Evolutionary conservation across 176 grass and related monocot species (phyloP).

Genomic region (Musa acuminata): DNA sequence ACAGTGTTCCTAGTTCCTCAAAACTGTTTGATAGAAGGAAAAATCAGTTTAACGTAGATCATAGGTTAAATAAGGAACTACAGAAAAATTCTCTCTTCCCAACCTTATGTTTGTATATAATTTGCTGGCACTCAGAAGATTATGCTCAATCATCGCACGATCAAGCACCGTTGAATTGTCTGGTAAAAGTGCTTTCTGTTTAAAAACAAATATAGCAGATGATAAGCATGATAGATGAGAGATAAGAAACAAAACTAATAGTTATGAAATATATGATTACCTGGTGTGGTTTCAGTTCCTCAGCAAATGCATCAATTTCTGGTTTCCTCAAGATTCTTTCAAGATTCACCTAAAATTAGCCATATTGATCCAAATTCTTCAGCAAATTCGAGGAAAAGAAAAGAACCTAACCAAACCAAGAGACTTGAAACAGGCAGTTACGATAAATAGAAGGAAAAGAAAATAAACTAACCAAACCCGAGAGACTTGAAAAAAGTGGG

Average conservation of each 20-base stretch:
- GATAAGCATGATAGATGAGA: neutral
- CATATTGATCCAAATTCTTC: neutral
- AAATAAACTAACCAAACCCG: neutral
- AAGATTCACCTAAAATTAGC: conserved; percentile 71
- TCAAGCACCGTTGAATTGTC: conserved; percentile 95
- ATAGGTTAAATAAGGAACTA: conserved; percentile 7
- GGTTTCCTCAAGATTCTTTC: conserved; percentile 99
- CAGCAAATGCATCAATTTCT: conserved; percentile 97
- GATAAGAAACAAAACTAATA: neutral
- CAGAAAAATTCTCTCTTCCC: neutral
- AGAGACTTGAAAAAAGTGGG: neutral
- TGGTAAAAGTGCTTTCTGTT: conserved; percentile 91
- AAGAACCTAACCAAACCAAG: too few species aligned
- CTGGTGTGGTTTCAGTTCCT: conserved; percentile 92
- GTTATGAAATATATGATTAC: conserved; percentile 20
- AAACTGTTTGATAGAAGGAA: conserved; percentile 47
- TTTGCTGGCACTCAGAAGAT: conserved; percentile 94
- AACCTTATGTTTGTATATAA: conserved; percentile 99
- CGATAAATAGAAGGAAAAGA: too few species aligned
- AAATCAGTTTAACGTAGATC: neutral
- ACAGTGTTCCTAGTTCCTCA: conserved; percentile 84
- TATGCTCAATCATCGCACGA: conserved; percentile 98
- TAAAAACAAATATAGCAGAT: conserved; percentile 18
- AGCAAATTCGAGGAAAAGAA: neutral
- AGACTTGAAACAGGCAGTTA: too few species aligned